Base-by-base conservation (phyloP, 75 land plant species). In the Larix kaempferi region DNA sequence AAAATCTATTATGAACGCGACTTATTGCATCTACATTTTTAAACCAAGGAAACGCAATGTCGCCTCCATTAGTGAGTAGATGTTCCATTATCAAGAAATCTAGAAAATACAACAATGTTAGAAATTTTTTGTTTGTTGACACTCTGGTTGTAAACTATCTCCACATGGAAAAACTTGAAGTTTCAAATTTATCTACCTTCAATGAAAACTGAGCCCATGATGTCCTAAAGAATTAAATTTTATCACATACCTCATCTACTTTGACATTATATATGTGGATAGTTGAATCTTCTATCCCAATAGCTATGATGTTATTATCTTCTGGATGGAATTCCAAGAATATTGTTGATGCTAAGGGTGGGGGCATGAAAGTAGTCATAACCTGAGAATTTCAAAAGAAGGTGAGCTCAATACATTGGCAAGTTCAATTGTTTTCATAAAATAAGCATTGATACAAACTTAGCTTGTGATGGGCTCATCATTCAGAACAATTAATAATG, bases 351-450 rank as follows among this genome's bases (percentile, higher is more conserved):
- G n/a, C n/a, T n/a, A n/a, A n/a, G n/a, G n/a, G n/a, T n/a, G n/a
- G n/a, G n/a, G n/a, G n/a, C n/a, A n/a, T n/a, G n/a, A n/a, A 78
- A 22, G 86, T 79, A 35, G 84, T 76, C 86, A 89, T 87, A 23
- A 76, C 82, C 91, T 89, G 84, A 17, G 67, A 23, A 17, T 35
- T 29, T 7, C 33, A 78, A 16, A 26, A 39, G 10, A 21, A 69
- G 16, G 44, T 78, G 21, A 52, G 56, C 19, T 35, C 39, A 66
- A 37, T 66, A 7, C 12, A 66, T 37, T 16, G n/a, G 41, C 49
- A 33, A 66, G 41, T 33, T 33, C 19, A 66, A 33, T 15, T 37
- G 49, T 4, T 7, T 55, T n/a, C n/a, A n/a, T n/a, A n/a, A n/a
- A n/a, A n/a, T n/a, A n/a, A n/a, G 74, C 57, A 39, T 17, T 74